phyloP scores from a whole-genome alignment of 2,329 filamentous ascomycete genomes.

The Fusarium foetens region DNA sequence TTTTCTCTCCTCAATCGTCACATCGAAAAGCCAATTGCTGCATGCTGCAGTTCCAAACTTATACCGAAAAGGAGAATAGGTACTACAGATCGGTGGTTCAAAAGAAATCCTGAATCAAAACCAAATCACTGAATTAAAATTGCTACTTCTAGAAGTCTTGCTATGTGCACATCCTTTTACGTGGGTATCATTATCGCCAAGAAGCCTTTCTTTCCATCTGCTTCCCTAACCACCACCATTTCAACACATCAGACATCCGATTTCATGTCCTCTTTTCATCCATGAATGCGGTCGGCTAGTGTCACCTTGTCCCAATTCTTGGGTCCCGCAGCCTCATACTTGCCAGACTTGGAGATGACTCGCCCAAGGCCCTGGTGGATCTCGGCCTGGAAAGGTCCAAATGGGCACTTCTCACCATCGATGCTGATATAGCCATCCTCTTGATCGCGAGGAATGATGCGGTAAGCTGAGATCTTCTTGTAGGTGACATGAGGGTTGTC shows the following conservation, averaged over 20 bases:
- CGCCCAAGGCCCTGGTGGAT: constrained; percentile 84
- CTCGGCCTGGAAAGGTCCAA: constrained; percentile 91
- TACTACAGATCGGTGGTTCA: not conserved
- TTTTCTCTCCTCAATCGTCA: not conserved
- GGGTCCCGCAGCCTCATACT: constrained; percentile 74
- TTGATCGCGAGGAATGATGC: constrained; percentile 79
- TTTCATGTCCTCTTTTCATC: constrained; percentile 19
- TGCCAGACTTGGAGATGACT: constrained; percentile 79
- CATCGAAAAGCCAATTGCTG: not conserved
- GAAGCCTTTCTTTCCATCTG: constrained; percentile 1
- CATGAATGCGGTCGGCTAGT: constrained; percentile 45
- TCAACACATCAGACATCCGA: not conserved
- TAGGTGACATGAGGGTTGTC: constrained; percentile 82
- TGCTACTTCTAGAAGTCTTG: constrained; percentile 1
- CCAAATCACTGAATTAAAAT: not conserved
- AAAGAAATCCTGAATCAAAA: not conserved
- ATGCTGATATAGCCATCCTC: constrained; percentile 89
- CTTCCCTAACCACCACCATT: not conserved
- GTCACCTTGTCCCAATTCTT: constrained; percentile 59
- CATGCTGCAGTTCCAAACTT: not conserved
- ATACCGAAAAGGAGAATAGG: not conserved
- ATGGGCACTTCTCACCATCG: constrained; percentile 88
- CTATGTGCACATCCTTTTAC: constrained; percentile 15
- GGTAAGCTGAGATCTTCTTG: constrained; percentile 86
- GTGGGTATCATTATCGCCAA: constrained; percentile 42